phyloP scores from a whole-genome alignment of 495 filamentous ascomycete genomes.

The Aspergillus bridgeri region DNA sequence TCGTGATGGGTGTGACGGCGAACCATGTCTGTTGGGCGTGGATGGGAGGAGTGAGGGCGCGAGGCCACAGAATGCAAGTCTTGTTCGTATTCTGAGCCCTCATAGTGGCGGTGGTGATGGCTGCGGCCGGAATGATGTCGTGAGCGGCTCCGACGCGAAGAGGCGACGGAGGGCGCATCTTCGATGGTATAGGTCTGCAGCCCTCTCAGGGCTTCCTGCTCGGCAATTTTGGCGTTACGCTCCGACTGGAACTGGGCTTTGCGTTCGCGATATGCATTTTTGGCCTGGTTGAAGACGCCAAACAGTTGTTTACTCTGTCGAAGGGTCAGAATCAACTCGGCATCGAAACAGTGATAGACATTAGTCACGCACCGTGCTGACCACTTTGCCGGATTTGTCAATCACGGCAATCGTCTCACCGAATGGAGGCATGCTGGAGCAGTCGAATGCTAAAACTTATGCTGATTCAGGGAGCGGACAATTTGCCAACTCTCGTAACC shows the following conservation, averaged over 20 bases:
- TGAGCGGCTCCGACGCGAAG: constrained; percentile 41
- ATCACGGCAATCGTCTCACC: constrained; percentile 82
- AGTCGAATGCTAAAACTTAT: constrained; percentile 8
- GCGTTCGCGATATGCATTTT: constrained; percentile 76
- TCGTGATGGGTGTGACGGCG: constrained; percentile 49
- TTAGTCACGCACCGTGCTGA: constrained; percentile 70
- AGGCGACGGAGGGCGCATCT: constrained; percentile 46
- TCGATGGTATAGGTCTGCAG: constrained; percentile 48
- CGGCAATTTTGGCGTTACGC: constrained; percentile 54
- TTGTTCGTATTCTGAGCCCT: constrained; percentile 32
- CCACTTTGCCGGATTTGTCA: constrained; percentile 88
- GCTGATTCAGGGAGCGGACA: neutral
- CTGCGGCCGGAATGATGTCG: constrained; percentile 33
- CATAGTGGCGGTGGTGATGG: constrained; percentile 15
- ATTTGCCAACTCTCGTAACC: constrained; percentile 1
- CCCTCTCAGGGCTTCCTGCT: constrained; percentile 47
- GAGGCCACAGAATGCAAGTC: constrained; percentile 27
- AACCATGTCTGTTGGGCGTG: constrained; percentile 28
- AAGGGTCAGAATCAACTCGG: neutral
- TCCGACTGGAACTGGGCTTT: constrained; percentile 72
- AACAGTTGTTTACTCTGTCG: constrained; percentile 83
- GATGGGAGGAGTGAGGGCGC: constrained; percentile 19
- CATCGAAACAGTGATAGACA: neutral
- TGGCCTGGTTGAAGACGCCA: constrained; percentile 83
- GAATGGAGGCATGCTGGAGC: constrained; percentile 41